These are phyloP conservation scores for Acorus calamus DNA, from an alignment of 106 monocot genomes.

Conservation along the genomic window DNA sequence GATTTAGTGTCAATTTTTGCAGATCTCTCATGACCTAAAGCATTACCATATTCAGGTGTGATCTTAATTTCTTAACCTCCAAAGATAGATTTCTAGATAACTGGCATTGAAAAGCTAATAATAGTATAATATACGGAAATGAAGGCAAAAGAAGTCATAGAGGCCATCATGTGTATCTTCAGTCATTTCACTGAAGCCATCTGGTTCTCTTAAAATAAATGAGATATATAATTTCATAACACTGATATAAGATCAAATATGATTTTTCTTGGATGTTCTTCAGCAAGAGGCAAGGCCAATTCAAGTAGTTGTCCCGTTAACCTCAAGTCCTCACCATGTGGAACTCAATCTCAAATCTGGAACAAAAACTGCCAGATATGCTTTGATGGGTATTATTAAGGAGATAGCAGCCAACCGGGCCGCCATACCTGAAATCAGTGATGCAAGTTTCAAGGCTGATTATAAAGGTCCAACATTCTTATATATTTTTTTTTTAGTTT, in stretches of 20 bases:
- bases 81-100: not conserved
- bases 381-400: constrained; percentile 29
- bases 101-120: too few relatives aligned
- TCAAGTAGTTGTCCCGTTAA: constrained; percentile 20
- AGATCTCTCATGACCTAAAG: constrained; percentile 28
- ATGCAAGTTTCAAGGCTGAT: constrained; percentile 22
- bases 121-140: too few relatives aligned
- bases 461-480: constrained; percentile 23
- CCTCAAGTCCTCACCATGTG: constrained; percentile 36
- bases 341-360: constrained; percentile 29
- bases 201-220: too few relatives aligned
- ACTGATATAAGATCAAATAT: too few relatives aligned
- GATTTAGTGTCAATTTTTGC: constrained; percentile 10
- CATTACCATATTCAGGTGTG: constrained; percentile 22
- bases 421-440: constrained; percentile 18
- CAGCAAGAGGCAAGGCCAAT: constrained; percentile 12
- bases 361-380: constrained; percentile 25
- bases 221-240: too few relatives aligned
- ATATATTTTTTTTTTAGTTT: not conserved
- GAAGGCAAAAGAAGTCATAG: too few relatives aligned
- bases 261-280: too few relatives aligned
- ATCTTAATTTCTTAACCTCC: not conserved
- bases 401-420: constrained; percentile 13
- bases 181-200: too few relatives aligned
- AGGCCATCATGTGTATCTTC: too few relatives aligned